Percentiles rank a stretch among this genome's conserved stretches.
Evolutionary conservation across 768 basidiomycete species (phyloP).

Genomic region (Lentinula boryana): DNA sequence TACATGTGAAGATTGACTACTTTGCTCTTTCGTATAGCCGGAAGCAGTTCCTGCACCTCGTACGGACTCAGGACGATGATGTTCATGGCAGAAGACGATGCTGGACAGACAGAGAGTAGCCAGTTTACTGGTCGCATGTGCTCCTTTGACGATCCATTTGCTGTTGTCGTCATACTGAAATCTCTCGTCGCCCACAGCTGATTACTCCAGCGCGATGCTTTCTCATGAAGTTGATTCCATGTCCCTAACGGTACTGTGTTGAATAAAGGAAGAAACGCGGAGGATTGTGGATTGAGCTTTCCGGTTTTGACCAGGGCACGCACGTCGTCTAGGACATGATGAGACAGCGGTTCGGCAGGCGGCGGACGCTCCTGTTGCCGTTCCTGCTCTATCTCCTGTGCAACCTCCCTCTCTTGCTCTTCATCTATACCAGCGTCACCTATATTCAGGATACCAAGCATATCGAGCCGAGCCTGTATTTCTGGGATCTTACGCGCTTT

Average conservation of each 20-base stretch:
- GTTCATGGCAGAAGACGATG: neutral
- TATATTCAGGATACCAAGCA: conserved; percentile 5
- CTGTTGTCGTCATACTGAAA: neutral
- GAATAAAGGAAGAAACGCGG: conserved; percentile 1
- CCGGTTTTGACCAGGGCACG: conserved; percentile 10
- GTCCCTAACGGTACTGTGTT: neutral
- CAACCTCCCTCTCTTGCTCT: conserved; percentile 20
- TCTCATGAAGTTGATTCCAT: neutral
- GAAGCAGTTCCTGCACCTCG: conserved; percentile 22
- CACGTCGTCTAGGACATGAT: conserved; percentile 17
- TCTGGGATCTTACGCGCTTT: neutral
- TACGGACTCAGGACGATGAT: conserved; percentile 25
- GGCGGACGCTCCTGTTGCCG: conserved; percentile 12
- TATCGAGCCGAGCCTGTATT: conserved; percentile 5
- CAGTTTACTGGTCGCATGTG: conserved; percentile 23
- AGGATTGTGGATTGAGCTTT: neutral
- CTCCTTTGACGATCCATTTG: neutral
- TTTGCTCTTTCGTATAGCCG: conserved; percentile 14
- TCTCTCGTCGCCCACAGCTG: conserved; percentile 10
- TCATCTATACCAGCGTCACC: conserved; percentile 9
- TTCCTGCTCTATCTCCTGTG: conserved; percentile 17
- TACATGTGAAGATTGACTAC: conserved; percentile 22
- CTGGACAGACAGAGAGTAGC: conserved; percentile 13
- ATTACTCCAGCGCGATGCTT: neutral
- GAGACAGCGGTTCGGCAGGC: conserved; percentile 10